These are phyloP conservation scores for Malassezia nana DNA, from an alignment of 1,284 basidiomycete species.

Conservation along the genomic window DNA sequence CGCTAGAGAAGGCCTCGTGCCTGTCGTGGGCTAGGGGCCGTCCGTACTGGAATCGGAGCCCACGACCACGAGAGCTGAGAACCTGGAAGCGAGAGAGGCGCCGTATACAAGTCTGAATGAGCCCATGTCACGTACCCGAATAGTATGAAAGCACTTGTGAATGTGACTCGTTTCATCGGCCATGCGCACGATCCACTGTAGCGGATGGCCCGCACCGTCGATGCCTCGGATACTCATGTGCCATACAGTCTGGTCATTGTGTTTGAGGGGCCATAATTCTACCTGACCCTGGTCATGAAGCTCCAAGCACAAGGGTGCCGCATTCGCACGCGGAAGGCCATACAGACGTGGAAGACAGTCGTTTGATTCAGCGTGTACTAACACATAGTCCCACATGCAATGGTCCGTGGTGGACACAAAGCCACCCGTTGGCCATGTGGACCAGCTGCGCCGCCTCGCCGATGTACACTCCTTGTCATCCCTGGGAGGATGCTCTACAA, in stretches of 20 bases:
- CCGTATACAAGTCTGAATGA: not conserved
- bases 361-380: not conserved
- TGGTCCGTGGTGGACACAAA: not conserved
- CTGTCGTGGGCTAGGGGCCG: too few species aligned
- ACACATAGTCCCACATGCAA: slow-evolving; percentile 4
- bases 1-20: not conserved
- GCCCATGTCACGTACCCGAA: not conserved
- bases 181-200: slow-evolving; percentile 10
- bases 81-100: not conserved
- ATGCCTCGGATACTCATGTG: slow-evolving; percentile 1
- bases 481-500: not conserved
- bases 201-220: not conserved
- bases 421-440: not conserved
- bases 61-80: too few species aligned
- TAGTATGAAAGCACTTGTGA: not conserved
- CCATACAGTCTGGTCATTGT: not conserved
- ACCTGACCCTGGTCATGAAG: not conserved
- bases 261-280: not conserved
- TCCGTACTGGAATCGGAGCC: too few species aligned
- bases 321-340: not conserved
- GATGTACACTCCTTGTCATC: too few species aligned
- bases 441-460: not conserved
- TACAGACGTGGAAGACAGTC: slow-evolving; percentile 1
- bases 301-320: not conserved
- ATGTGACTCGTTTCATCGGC: not conserved